Percentiles rank a stretch among this genome's conserved stretches.
phyloP scores from a whole-genome alignment of 768 basidiomycete genomes.

The Cyclocybe aegerita region DNA sequence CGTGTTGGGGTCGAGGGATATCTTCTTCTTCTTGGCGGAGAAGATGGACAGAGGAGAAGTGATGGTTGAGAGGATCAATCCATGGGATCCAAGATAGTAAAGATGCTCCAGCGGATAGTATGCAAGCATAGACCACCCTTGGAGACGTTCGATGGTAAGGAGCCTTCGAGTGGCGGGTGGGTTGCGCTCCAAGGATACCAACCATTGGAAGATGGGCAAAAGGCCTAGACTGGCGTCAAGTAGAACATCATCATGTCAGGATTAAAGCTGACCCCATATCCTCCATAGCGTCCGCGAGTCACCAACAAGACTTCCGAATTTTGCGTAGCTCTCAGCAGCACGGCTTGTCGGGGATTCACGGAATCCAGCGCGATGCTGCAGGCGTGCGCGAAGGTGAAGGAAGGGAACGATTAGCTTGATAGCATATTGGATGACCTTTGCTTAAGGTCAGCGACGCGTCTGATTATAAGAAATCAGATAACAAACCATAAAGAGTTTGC shows the following conservation, averaged over 20 bases:
- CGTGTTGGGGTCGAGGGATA: slow-evolving; percentile 43
- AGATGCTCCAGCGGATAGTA: slow-evolving; percentile 83
- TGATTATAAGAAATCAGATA: background rate
- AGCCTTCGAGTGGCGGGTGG: slow-evolving; percentile 70
- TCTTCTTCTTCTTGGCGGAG: slow-evolving; percentile 37
- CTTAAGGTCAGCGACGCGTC: background rate
- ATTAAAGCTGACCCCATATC: slow-evolving; percentile 66
- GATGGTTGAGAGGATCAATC: slow-evolving; percentile 57
- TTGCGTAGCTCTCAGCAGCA: slow-evolving; percentile 51
- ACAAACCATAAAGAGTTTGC: slow-evolving; percentile 74
- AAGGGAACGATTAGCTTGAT: slow-evolving; percentile 70
- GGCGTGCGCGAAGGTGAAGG: slow-evolving; percentile 62
- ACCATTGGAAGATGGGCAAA: slow-evolving; percentile 80
- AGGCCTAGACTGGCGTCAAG: slow-evolving; percentile 45
- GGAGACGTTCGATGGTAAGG: slow-evolving; percentile 76
- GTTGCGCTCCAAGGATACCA: slow-evolving; percentile 70
- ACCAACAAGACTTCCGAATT: slow-evolving; percentile 54
- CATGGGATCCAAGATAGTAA: slow-evolving; percentile 61
- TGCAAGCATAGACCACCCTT: slow-evolving; percentile 76
- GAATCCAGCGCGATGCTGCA: slow-evolving; percentile 67
- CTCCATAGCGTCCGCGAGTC: slow-evolving; percentile 76
- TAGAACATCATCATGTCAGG: background rate
- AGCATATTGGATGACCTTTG: slow-evolving; percentile 70
- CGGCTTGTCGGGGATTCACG: slow-evolving; percentile 51
- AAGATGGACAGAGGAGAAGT: slow-evolving; percentile 44